These are phyloP conservation scores for Teratosphaeria epicoccoides DNA, from an alignment of 2,329 filamentous ascomycete genomes.

Conservation along the genomic window DNA sequence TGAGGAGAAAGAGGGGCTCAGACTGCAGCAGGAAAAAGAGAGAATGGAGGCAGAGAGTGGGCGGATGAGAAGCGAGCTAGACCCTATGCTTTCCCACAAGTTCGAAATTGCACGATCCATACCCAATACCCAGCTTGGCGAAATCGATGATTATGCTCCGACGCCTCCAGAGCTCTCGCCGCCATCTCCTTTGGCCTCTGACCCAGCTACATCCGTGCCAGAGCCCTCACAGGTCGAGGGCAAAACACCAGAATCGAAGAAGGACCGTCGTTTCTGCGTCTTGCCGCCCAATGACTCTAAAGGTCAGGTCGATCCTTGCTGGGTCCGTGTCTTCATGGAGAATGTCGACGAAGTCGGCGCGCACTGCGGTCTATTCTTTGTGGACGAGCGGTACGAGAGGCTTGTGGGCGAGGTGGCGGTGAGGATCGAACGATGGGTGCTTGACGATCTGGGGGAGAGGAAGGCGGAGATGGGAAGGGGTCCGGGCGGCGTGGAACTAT, in stretches of 20 bases:
- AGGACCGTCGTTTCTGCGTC: slow-evolving; percentile 69
- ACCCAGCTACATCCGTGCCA: neutral
- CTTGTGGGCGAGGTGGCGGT: slow-evolving; percentile 28
- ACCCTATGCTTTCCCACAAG: neutral
- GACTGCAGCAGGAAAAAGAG: slow-evolving; percentile 20
- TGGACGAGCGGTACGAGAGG: slow-evolving; percentile 41
- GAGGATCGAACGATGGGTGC: slow-evolving; percentile 26
- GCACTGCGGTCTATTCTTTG: slow-evolving; percentile 71
- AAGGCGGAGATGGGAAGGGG: neutral
- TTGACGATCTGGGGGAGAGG: neutral
- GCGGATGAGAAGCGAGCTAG: slow-evolving; percentile 21
- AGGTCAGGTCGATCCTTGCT: slow-evolving; percentile 55
- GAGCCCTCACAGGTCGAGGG: neutral
- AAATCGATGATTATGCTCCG: too few relatives aligned
- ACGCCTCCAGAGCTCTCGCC: neutral
- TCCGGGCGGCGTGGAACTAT: neutral
- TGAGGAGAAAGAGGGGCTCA: slow-evolving; percentile 17
- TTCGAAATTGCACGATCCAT: neutral
- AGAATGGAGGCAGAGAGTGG: slow-evolving; percentile 23
- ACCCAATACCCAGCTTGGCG: too few relatives aligned
- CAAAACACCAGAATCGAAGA: slow-evolving; percentile 22
- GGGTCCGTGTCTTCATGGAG: slow-evolving; percentile 72
- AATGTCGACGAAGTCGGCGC: slow-evolving; percentile 76
- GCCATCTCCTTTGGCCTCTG: neutral
- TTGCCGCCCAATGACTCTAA: slow-evolving; percentile 49